A percentile compares a stretch with the other conserved stretches of the same genome.
These are phyloP conservation scores for Phytophthora fragariae DNA, from an alignment of 352 stramenopile genomes.

Conservation along the genomic window DNA sequence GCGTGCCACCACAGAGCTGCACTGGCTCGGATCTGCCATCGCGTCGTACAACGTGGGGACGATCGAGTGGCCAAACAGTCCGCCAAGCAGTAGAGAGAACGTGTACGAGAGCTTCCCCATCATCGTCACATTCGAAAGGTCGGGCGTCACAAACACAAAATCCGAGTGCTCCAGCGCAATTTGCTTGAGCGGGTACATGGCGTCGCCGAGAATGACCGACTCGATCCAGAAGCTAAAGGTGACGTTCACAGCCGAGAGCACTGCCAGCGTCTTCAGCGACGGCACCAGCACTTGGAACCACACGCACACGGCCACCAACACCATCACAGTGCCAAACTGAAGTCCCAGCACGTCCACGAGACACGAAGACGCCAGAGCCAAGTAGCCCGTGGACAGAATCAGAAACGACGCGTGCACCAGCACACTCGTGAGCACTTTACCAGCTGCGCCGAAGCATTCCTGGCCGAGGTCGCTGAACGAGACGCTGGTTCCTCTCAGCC, in stretches of 20 bases:
- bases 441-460: constrained; percentile 65
- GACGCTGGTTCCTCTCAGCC: constrained; percentile 67
- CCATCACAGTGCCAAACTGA: constrained; percentile 61
- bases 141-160: constrained; percentile 73
- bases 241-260: constrained; percentile 79
- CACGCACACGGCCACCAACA: constrained; percentile 55
- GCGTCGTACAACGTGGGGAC: constrained; percentile 82
- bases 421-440: constrained; percentile 48
- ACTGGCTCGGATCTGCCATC: constrained; percentile 70
- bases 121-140: constrained; percentile 60
- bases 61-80: constrained; percentile 76
- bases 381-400: constrained; percentile 64
- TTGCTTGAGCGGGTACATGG: constrained; percentile 84
- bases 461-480: constrained; percentile 75
- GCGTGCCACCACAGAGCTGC: constrained; percentile 52
- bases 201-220: constrained; percentile 81
- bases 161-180: constrained; percentile 67
- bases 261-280: constrained; percentile 63
- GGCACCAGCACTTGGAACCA: constrained; percentile 78
- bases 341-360: constrained; percentile 69
- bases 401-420: constrained; percentile 70
- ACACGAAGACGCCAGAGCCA: constrained; percentile 65
- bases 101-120: constrained; percentile 76
- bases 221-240: constrained; percentile 84
- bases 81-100: constrained; percentile 69